Evolutionary conservation across 1,284 basidiomycete genomes (phyloP), one percentile per base, ranked within the genome.

Genomic region (Puccinia polysora): DNA sequence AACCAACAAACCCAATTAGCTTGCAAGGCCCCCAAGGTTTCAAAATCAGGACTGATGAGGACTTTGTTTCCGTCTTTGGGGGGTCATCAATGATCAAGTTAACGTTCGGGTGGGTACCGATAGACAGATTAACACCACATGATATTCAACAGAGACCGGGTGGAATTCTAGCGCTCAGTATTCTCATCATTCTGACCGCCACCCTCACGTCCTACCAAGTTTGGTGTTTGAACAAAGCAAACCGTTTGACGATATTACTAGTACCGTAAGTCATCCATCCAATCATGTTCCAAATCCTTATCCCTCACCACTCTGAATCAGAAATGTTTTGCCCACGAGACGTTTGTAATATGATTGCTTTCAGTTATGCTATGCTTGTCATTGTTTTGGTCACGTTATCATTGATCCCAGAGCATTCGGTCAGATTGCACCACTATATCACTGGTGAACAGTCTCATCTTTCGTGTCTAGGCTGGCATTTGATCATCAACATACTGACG

Each of bases 141-240:
- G 64, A 65, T 34, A n/a, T 65, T 4, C 64, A 65, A 38, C 64
- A 55, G 43, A 18, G 50, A 12, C 34, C 64, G 15, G 64, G 64
- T n/a, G 64, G 34, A 53, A 14, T 52, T 4, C 14, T 65, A 8
- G 64, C 64, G 1, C 23, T 65, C 5, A 10, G 3, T 50, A 12
- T 55, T 8, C 30, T 65, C 8, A 25, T 55, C 1, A 38, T 30
- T 1, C n/a, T 64, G 20, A 49, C 34, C 7, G 23, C 10, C 8
- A n/a, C 47, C 6, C 50, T 65, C 6, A 38, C 55, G 25, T 30
- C 14, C 28, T 40, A 55, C 8, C 64, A 65, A 65, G 47, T 32
- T 2, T 40, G 50, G 30, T 55, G 32, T 55, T 38, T 65, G 25
- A 18, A 28, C 30, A 52, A 65, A 65, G 50, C 32, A 52, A 65